phyloP scores from a whole-genome alignment of 495 filamentous ascomycete genomes.

The Hypoxylon subgilvum region DNA sequence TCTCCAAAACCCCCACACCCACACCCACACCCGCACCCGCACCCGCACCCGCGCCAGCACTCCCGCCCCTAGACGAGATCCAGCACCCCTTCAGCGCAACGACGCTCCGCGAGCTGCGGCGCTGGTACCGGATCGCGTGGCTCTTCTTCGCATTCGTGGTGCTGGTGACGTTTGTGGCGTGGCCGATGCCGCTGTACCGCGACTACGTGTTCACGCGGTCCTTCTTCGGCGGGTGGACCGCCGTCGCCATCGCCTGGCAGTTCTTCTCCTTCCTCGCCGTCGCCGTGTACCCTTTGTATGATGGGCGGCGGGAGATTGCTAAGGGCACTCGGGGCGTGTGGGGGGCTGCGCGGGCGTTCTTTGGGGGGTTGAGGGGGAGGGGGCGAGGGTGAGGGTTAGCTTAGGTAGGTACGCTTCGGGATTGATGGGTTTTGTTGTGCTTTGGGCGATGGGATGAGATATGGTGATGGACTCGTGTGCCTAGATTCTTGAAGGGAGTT shows the following conservation, averaged over 20 bases:
- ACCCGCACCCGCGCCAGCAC: not conserved
- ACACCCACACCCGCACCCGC: not conserved
- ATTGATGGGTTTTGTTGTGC: too few relatives aligned
- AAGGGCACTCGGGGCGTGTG: conserved; percentile 40
- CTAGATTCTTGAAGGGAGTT: too few relatives aligned
- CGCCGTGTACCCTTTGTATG: conserved; percentile 26
- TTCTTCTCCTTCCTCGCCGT: conserved; percentile 18
- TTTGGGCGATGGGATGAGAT: too few relatives aligned
- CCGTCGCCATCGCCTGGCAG: conserved; percentile 50
- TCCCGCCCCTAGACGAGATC: conserved; percentile 15
- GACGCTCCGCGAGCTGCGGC: conserved; percentile 65
- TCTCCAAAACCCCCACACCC: not conserved
- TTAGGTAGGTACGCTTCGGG: not conserved
- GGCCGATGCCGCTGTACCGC: conserved; percentile 87
- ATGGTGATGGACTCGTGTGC: too few relatives aligned
- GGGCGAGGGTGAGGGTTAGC: not conserved
- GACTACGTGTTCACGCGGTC: conserved; percentile 78
- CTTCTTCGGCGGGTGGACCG: conserved; percentile 83
- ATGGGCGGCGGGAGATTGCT: conserved; percentile 46
- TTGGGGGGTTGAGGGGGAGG: not conserved
- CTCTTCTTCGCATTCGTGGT: conserved; percentile 71
- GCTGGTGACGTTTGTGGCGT: conserved; percentile 72
- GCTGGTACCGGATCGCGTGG: conserved; percentile 72
- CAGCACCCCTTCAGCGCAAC: conserved; percentile 45
- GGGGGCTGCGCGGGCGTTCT: conserved; percentile 22